Conservation (phyloP, 2,329 filamentous ascomycete species). For the Aspergillus viridinutans region DNA sequence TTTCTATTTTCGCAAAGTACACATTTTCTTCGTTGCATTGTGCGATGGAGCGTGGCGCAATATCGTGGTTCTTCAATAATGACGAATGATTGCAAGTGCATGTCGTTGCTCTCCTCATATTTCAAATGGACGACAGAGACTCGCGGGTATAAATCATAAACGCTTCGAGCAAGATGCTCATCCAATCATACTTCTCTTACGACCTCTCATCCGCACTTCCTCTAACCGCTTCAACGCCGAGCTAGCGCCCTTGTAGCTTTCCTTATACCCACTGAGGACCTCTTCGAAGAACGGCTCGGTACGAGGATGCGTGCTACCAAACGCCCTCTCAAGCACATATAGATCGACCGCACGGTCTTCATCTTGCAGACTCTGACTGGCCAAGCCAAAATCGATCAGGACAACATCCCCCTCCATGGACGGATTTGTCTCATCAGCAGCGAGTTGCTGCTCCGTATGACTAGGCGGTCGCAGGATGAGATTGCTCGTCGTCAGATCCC, state of each 20-base stretch:
- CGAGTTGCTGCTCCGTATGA: constrained; percentile 10
- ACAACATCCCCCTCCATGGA: constrained; percentile 68
- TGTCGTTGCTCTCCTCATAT: background rate
- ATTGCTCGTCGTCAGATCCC: constrained; percentile 95
- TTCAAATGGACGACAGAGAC: constrained; percentile 2
- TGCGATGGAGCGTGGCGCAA: background rate
- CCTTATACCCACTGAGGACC: constrained; percentile 69
- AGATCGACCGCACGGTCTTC: constrained; percentile 95
- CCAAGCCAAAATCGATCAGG: constrained; percentile 91
- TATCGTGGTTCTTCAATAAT: background rate
- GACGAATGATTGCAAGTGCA: constrained; percentile 8
- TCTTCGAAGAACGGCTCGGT: constrained; percentile 72
- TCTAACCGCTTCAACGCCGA: constrained; percentile 77
- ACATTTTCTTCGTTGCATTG: background rate
- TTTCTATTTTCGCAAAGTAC: background rate
- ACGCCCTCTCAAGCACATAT: constrained; percentile 91
- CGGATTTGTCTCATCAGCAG: constrained; percentile 17
- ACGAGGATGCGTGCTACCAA: constrained; percentile 87
- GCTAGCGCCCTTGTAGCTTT: constrained; percentile 69
- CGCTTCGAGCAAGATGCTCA: constrained; percentile 40
- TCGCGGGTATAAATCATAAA: constrained; percentile 8
- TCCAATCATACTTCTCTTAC: constrained; percentile 96
- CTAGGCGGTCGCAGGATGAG: constrained; percentile 66
- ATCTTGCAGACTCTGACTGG: constrained; percentile 72
- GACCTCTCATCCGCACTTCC: constrained; percentile 86